Conservation (phyloP, 805 yeast species). For the Blastobotrys robertii region DNA sequence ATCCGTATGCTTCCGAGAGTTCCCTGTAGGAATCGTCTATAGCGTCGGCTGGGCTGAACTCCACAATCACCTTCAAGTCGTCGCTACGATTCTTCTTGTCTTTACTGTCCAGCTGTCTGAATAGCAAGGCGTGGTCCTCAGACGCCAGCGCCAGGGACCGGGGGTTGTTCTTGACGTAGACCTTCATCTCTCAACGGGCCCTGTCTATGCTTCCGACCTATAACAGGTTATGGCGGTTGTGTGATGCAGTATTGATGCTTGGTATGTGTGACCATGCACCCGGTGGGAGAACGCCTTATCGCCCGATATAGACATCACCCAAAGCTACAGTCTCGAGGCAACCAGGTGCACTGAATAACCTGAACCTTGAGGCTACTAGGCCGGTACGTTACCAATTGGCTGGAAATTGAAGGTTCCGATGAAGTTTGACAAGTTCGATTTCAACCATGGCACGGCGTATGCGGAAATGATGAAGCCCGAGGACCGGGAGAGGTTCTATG, state of each 20-base stretch:
- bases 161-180: constrained; percentile 54
- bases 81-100: constrained; percentile 2
- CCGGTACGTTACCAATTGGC: no score
- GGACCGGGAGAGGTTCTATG: constrained; percentile 17
- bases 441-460: background rate
- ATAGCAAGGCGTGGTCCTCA: constrained; percentile 46
- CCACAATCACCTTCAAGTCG: constrained; percentile 31
- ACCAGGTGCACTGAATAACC: no score
- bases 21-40: constrained; percentile 30
- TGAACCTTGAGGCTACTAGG: background rate
- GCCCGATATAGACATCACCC: background rate
- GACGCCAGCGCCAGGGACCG: constrained; percentile 61
- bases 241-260: background rate
- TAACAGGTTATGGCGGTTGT: background rate
- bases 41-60: constrained; percentile 32
- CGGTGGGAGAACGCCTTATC: no score
- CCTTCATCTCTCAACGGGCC: constrained; percentile 40
- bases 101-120: constrained; percentile 26
- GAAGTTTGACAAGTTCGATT: no score
- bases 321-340: no score
- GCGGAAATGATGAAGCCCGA: background rate
- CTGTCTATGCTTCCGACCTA: background rate
- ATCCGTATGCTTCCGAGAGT: constrained; percentile 37
- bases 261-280: no score
- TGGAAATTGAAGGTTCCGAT: no score